A percentile compares a stretch with the other conserved stretches of the same genome.
Conservation (phyloP, 108 stramenopile species). For the Cyclotella sp. region DNA sequence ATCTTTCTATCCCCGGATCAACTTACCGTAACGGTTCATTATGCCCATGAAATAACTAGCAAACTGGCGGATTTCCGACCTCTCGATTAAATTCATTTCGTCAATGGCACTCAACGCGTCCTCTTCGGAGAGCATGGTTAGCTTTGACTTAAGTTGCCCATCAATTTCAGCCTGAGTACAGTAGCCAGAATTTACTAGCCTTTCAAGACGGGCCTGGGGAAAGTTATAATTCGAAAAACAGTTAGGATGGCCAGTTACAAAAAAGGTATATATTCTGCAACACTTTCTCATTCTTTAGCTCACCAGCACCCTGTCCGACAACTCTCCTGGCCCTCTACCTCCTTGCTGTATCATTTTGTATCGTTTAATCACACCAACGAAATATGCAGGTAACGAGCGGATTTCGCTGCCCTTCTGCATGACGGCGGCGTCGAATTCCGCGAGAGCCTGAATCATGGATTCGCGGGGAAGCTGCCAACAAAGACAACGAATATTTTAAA, state of each 20-base stretch:
- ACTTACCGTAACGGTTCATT: slow-evolving; percentile 82
- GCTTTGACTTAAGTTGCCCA: slow-evolving; percentile 73
- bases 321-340: slow-evolving; percentile 23
- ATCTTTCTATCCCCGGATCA: slow-evolving; percentile 4
- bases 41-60: slow-evolving; percentile 82
- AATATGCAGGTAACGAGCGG: slow-evolving; percentile 77
- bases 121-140: slow-evolving; percentile 77
- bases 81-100: slow-evolving; percentile 64
- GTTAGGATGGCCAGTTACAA: background rate
- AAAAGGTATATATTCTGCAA: background rate
- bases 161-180: slow-evolving; percentile 77
- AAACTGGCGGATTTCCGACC: slow-evolving; percentile 75
- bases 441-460: slow-evolving; percentile 74
- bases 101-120: slow-evolving; percentile 86
- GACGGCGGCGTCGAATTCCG: slow-evolving; percentile 81
- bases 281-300: background rate
- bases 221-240: too few relatives aligned
- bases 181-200: slow-evolving; percentile 44
- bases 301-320: slow-evolving; percentile 66
- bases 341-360: slow-evolving; percentile 66
- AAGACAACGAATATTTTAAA: background rate
- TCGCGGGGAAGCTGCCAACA: slow-evolving; percentile 43
- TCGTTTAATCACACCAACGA: slow-evolving; percentile 83
- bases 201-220: slow-evolving; percentile 4
- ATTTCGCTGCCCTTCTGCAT: slow-evolving; percentile 68